Evolutionary conservation across 108 stramenopile genomes (phyloP).

Genomic region (Schizochytrium sp.): DNA sequence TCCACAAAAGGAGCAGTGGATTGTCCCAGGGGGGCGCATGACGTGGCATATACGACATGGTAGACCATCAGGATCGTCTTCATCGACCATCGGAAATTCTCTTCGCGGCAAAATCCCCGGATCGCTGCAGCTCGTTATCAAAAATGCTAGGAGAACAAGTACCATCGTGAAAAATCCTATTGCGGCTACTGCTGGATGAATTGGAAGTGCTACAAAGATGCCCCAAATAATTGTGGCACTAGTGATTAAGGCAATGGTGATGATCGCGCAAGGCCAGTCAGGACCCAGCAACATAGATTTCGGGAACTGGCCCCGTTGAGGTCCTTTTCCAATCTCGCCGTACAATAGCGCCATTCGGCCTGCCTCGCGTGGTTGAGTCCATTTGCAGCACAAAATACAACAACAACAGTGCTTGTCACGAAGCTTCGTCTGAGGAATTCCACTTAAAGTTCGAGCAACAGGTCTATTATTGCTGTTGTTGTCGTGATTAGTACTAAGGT

Average conservation of each 20-base stretch:
- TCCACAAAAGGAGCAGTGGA: slow-evolving; percentile 68
- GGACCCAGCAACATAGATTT: slow-evolving; percentile 22
- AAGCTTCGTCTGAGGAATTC: neutral
- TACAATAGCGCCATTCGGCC: neutral
- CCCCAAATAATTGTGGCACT: neutral
- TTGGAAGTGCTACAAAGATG: neutral
- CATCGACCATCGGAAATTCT: neutral
- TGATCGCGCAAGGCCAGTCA: slow-evolving; percentile 13
- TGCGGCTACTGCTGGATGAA: neutral
- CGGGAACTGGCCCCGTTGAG: neutral
- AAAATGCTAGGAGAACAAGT: slow-evolving; percentile 64
- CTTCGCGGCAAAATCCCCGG: slow-evolving; percentile 71
- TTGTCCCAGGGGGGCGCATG: slow-evolving; percentile 65
- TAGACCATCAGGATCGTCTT: slow-evolving; percentile 28
- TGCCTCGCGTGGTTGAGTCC: neutral
- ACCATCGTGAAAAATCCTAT: neutral
- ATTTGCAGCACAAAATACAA: neutral
- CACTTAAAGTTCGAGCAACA: too few species aligned
- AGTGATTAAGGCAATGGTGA: neutral
- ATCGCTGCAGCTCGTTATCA: slow-evolving; percentile 73
- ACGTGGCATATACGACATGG: slow-evolving; percentile 66
- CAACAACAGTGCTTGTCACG: slow-evolving; percentile 44
- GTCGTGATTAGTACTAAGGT: too few species aligned
- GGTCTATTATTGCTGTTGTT: too few species aligned
- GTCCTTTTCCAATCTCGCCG: slow-evolving; percentile 15